Evolutionary conservation across 2,329 filamentous ascomycete genomes (phyloP), one percentile per base, ranked within the genome.

Genomic region (Pseudogymnoascus sp.): DNA sequence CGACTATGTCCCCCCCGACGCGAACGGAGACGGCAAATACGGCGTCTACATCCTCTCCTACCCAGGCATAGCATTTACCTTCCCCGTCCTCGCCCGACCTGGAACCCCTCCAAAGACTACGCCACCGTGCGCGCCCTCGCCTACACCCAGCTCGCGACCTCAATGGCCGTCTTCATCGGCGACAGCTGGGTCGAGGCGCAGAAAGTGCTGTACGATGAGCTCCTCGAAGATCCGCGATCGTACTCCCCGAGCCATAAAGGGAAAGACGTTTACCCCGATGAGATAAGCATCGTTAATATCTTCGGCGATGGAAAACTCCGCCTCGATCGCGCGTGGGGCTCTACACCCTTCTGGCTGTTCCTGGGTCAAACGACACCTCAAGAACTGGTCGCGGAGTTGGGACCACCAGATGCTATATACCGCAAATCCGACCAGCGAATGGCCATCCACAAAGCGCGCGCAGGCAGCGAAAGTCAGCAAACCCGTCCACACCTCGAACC

Each of bases 21-120:
- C 78, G 1, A 79, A 78, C 2, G 76, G 80, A 37, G 77, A 79
- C 43, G 80, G 81, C 9, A 79, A 80, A 14, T 78, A 81, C 63
- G 93, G 93, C 14, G 89, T 86, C 21, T 99, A 97, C 72, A 87
- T 96, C 35, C 79, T 99, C 35, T 97, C 93, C 1, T 99, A 97
- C 75, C 93, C 93, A 0, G 95, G 95, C 0, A 87, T 99, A 31
- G 91, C 93, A 0, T 97, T 97, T 73, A 93, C 89, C 38, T 99
- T 99, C 67, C 87, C 91, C 0, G 79, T 97, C 31, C 82, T 87
- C 59, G 79, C 84, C 63, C 88, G 0, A 84, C 87, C 21, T 97
- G 91, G 80, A 90, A 89, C 3, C 83, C 88, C 0, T 76, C 80
- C 59, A 88, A 87, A 71, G 93, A 97, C 71, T 92, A 96, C 65